Conservation (phyloP, 2,329 filamentous ascomycete genomes). For the Claviceps capensis region DNA sequence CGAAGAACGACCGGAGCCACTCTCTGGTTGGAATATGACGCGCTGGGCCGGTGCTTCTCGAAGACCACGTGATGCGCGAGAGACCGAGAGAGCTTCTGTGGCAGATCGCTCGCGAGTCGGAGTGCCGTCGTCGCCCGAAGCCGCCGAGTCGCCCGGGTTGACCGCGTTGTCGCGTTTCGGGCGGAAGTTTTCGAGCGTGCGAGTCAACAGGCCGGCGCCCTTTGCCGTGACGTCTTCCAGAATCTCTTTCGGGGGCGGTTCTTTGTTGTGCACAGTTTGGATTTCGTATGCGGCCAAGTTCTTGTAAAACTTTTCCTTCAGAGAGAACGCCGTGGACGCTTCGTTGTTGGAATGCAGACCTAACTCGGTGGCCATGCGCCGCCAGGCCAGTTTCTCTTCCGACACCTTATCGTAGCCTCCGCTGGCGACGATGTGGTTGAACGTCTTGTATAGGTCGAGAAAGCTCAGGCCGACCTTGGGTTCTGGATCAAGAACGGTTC, state of each 20-base stretch:
- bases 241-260: conserved; percentile 78
- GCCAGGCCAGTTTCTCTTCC: conserved; percentile 75
- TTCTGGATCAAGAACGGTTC: conserved; percentile 65
- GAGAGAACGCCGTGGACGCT: conserved; percentile 68
- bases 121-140: conserved; percentile 46
- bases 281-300: conserved; percentile 83
- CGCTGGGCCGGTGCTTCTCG: conserved; percentile 76
- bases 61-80: conserved; percentile 49
- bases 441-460: conserved; percentile 66
- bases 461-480: conserved; percentile 67
- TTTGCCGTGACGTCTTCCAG: conserved; percentile 79
- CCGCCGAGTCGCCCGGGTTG: conserved; percentile 42
- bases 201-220: conserved; percentile 62
- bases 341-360: conserved; percentile 62
- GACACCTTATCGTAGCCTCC: conserved; percentile 81
- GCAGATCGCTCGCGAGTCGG: conserved; percentile 39
- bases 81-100: conserved; percentile 38
- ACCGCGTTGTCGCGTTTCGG: conserved; percentile 33
- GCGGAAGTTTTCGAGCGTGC: conserved; percentile 65
- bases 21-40: conserved; percentile 74
- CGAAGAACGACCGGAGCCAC: conserved; percentile 47
- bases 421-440: conserved; percentile 59
- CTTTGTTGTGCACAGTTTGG: conserved; percentile 58
- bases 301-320: conserved; percentile 84
- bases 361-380: conserved; percentile 63